Conservation (phyloP, 1,284 basidiomycete species). For the Schizophyllum commune region DNA sequence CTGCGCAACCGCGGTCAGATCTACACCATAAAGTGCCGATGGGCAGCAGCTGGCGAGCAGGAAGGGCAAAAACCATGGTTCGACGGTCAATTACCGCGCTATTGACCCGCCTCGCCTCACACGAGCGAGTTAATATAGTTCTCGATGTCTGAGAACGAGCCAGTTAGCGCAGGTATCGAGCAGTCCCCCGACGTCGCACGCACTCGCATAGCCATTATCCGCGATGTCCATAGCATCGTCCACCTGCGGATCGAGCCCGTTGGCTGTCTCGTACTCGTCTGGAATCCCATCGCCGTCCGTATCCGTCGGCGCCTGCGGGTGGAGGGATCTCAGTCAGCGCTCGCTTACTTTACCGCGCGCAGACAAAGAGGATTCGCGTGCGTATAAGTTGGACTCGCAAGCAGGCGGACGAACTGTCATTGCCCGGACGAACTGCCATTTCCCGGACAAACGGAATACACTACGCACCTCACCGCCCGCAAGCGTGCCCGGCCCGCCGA, state of each 20-base stretch:
- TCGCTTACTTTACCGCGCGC: too few species aligned
- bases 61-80: too few species aligned
- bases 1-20: too few species aligned
- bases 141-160: slow-evolving; percentile 20
- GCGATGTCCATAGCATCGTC: slow-evolving; percentile 26
- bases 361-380: too few species aligned
- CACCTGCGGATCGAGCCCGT: slow-evolving; percentile 25
- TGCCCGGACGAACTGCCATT: too few species aligned
- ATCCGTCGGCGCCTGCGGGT: slow-evolving; percentile 20
- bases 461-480: slow-evolving; percentile 22
- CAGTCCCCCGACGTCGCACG: slow-evolving; percentile 11
- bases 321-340: neutral
- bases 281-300: slow-evolving; percentile 26
- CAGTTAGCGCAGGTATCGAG: too few species aligned
- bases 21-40: too few species aligned
- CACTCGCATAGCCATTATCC: slow-evolving; percentile 29
- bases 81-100: too few species aligned
- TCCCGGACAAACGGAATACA: too few species aligned
- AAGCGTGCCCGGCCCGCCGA: slow-evolving; percentile 26
- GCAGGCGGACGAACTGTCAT: too few species aligned
- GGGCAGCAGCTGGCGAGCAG: too few species aligned
- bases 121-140: slow-evolving; percentile 28
- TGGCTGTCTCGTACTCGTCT: slow-evolving; percentile 21
- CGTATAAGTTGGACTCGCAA: too few species aligned
- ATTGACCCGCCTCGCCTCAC: slow-evolving; percentile 1